Evolutionary conservation across 768 basidiomycete species (phyloP).

Genomic region (Mycena vitilis): DNA sequence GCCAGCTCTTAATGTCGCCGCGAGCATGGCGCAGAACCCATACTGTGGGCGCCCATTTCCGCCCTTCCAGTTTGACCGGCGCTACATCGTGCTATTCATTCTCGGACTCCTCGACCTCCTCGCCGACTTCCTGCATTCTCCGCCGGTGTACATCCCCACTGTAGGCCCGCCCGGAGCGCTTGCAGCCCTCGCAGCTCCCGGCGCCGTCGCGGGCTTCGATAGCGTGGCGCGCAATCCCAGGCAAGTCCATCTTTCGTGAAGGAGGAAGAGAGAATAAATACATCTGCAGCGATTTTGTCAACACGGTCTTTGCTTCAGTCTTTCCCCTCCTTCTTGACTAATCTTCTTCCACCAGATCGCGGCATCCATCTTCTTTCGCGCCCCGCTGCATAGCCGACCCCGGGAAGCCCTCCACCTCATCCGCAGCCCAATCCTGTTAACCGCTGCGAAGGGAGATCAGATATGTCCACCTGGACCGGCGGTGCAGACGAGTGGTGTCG

Average conservation of each 20-base stretch:
- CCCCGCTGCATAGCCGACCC: slow-evolving; percentile 31
- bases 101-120: slow-evolving; percentile 41
- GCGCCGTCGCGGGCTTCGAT: slow-evolving; percentile 36
- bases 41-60: slow-evolving; percentile 40
- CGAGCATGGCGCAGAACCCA: slow-evolving; percentile 44
- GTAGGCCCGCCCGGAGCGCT: slow-evolving; percentile 38
- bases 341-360: slow-evolving; percentile 15
- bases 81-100: slow-evolving; percentile 36
- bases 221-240: slow-evolving; percentile 24
- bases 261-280: neutral
- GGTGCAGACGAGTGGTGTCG: slow-evolving; percentile 16
- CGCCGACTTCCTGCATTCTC: slow-evolving; percentile 39
- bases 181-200: slow-evolving; percentile 35
- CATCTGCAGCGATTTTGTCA: slow-evolving; percentile 26
- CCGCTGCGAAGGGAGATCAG: slow-evolving; percentile 33
- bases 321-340: neutral
- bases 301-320: slow-evolving; percentile 13
- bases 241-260: neutral
- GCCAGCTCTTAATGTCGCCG: slow-evolving; percentile 41
- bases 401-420: slow-evolving; percentile 32
- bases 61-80: slow-evolving; percentile 24
- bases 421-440: slow-evolving; percentile 37
- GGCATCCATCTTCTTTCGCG: slow-evolving; percentile 35
- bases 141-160: slow-evolving; percentile 42
- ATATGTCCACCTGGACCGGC: slow-evolving; percentile 33